These are phyloP conservation scores for Citrus trifoliata DNA, from an alignment of 345 rosid genomes.

Conservation along the genomic window DNA sequence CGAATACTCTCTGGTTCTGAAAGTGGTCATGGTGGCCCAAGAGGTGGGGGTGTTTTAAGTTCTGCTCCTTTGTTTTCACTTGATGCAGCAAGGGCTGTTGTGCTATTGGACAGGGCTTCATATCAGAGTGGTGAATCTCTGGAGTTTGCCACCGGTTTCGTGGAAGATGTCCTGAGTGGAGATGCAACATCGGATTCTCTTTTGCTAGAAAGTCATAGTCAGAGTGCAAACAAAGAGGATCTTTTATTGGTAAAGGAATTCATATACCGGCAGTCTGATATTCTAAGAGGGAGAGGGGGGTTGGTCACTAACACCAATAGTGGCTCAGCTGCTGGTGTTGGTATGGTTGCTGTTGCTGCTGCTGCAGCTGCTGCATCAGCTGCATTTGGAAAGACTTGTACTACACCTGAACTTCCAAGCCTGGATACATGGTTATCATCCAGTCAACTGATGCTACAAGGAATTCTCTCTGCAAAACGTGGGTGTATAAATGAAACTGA, in stretches of 20 bases:
- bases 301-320: constrained; percentile 38
- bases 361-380: constrained; percentile 89
- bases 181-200: constrained; percentile 68
- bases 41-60: constrained; percentile 58
- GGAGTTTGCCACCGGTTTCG: constrained; percentile 61
- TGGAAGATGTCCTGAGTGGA: constrained; percentile 76
- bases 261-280: constrained; percentile 62
- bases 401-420: constrained; percentile 63
- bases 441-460: constrained; percentile 50
- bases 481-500: constrained; percentile 47
- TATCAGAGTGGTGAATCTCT: constrained; percentile 58
- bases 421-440: constrained; percentile 65
- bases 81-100: constrained; percentile 74
- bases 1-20: constrained; percentile 62
- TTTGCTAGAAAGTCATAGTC: constrained; percentile 64
- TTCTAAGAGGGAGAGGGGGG: constrained; percentile 82
- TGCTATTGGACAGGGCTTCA: constrained; percentile 49
- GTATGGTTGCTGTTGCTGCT: constrained; percentile 88
- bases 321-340: constrained; percentile 62
- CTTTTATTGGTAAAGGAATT: constrained; percentile 65
- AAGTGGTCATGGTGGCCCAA: constrained; percentile 47
- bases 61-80: constrained; percentile 70
- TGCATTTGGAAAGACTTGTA: constrained; percentile 52
- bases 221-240: constrained; percentile 60
- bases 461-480: constrained; percentile 54